Percentiles rank a stretch among this genome's conserved stretches.
These are phyloP conservation scores for Apiospora marii DNA, from an alignment of 2,329 filamentous ascomycete species.

Conservation along the genomic window DNA sequence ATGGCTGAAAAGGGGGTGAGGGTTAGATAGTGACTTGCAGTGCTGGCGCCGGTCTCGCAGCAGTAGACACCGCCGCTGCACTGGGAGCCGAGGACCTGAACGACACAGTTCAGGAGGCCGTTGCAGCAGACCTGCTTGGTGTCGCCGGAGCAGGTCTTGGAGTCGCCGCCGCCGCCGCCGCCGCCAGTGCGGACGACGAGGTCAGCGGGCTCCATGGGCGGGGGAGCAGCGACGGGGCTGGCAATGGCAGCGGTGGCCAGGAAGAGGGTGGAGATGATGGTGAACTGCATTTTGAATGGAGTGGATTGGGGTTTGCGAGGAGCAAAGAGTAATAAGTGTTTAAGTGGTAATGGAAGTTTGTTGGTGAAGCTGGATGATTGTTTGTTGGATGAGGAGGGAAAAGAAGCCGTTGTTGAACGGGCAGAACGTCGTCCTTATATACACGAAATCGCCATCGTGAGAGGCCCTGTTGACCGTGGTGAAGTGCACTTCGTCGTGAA, in stretches of 20 bases:
- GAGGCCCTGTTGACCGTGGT: background rate
- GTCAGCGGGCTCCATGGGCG: background rate
- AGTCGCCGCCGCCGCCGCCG: background rate
- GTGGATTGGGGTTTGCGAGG: background rate
- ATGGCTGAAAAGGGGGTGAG: too few relatives aligned
- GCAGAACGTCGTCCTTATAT: conserved; percentile 14
- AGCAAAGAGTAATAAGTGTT: background rate
- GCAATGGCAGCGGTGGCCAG: conserved; percentile 7
- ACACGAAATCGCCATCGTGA: background rate
- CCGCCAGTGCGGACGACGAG: background rate
- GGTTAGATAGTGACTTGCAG: background rate
- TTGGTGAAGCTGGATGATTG: conserved; percentile 9
- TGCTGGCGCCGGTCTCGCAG: background rate
- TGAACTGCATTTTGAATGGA: conserved; percentile 17
- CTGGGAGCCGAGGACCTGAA: background rate
- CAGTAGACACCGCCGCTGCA: conserved; percentile 7
- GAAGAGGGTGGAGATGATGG: conserved; percentile 20
- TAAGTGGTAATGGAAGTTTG: background rate
- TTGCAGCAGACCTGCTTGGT: conserved; percentile 15
- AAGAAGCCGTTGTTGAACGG: background rate
- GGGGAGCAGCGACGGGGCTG: conserved; percentile 16
- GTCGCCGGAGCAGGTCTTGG: background rate
- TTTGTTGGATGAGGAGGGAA: background rate
- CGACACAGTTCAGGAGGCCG: background rate
- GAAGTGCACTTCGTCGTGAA: background rate